A percentile compares a stretch with the other conserved stretches of the same genome.
These are phyloP conservation scores for Syzygium oleosum DNA, from an alignment of 345 rosid species.

Conservation along the genomic window DNA sequence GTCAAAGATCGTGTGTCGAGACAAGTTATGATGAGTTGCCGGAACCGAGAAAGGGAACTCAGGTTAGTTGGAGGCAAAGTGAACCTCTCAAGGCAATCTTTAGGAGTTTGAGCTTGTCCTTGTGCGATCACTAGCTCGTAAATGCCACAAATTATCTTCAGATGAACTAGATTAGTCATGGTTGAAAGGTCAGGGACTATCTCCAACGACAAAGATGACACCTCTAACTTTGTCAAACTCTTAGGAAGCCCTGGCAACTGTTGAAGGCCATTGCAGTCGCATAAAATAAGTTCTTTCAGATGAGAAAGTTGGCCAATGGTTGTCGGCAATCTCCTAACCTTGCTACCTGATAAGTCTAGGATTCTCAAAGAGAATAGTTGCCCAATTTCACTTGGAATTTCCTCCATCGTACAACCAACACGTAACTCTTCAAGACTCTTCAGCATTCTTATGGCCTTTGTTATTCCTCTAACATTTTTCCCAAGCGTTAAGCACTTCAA, in stretches of 20 bases:
- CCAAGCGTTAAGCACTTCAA: background rate
- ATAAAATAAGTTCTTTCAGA: background rate
- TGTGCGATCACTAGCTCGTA: background rate
- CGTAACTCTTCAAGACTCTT: background rate
- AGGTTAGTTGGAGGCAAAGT: background rate
- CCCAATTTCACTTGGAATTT: background rate
- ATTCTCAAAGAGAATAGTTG: background rate
- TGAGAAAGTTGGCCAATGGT: background rate
- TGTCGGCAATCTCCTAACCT: background rate
- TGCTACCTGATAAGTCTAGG: background rate
- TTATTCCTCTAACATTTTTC: background rate
- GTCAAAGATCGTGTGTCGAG: background rate
- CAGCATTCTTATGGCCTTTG: background rate
- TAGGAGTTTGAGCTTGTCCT: background rate
- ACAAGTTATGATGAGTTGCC: background rate
- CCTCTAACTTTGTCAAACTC: background rate
- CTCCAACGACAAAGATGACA: background rate
- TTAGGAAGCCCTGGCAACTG: background rate
- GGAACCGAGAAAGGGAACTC: background rate
- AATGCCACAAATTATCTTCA: background rate
- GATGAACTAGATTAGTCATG: background rate
- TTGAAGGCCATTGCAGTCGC: background rate
- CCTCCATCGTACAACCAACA: background rate
- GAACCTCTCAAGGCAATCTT: background rate
- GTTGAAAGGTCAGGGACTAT: background rate